Percentiles rank a stretch among this genome's conserved stretches.
Evolutionary conservation across 495 filamentous ascomycete genomes (phyloP).

Genomic region (Trichocladium uniseriatum): DNA sequence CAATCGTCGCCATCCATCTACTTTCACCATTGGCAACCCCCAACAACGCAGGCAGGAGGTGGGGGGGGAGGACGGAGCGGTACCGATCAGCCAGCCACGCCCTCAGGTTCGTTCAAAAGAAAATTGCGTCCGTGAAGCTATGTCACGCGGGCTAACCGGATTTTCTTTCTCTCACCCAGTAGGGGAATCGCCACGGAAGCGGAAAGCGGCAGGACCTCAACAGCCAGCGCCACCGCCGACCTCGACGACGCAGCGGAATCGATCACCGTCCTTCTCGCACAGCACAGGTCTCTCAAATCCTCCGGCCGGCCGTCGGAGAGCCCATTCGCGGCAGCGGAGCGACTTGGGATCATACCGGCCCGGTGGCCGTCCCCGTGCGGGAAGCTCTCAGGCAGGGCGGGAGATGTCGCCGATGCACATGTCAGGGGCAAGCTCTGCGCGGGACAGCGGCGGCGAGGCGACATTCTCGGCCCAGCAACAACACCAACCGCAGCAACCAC

Average conservation of each 20-base stretch:
- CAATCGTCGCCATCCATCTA: constrained; percentile 60
- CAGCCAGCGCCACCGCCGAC: constrained; percentile 48
- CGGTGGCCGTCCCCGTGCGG: constrained; percentile 30
- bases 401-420: constrained; percentile 37
- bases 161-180: constrained; percentile 31
- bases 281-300: constrained; percentile 46
- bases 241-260: constrained; percentile 36
- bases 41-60: constrained; percentile 48
- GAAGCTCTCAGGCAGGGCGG: constrained; percentile 28
- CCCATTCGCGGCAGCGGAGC: constrained; percentile 61
- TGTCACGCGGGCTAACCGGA: constrained; percentile 39
- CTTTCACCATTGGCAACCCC: constrained; percentile 89
- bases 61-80: constrained; percentile 37
- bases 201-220: constrained; percentile 59
- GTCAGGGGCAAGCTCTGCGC: constrained; percentile 12
- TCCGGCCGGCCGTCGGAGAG: constrained; percentile 50
- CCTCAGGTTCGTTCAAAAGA: constrained; percentile 56
- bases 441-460: constrained; percentile 14
- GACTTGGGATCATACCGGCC: constrained; percentile 48
- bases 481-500: no score
- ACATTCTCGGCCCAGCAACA: constrained; percentile 8
- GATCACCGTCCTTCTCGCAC: constrained; percentile 49
- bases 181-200: constrained; percentile 61
- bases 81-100: constrained; percentile 52
- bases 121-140: constrained; percentile 42